Conservation (phyloP, 192 early-diverging fungal genomes). For the Diversispora epigaea region DNA sequence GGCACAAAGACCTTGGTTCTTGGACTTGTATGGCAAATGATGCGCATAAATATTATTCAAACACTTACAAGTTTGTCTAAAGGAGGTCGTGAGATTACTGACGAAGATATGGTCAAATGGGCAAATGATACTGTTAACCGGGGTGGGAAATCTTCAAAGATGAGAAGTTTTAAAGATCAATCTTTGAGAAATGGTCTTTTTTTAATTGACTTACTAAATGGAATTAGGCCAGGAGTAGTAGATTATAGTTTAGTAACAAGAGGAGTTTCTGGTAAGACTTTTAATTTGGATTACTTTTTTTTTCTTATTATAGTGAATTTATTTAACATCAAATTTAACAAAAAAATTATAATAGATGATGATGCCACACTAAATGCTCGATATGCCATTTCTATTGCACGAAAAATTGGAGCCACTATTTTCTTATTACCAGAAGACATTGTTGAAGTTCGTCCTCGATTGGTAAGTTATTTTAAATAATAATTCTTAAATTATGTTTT, state of each 20-base stretch:
- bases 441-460: conserved; percentile 94
- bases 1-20: conserved; percentile 87
- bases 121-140: conserved; percentile 80
- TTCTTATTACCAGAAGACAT: conserved; percentile 99
- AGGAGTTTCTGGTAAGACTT: conserved; percentile 55
- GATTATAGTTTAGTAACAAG: conserved; percentile 81
- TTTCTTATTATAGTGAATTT: not conserved
- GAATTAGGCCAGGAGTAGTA: conserved; percentile 88
- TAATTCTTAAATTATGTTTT: not conserved
- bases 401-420: conserved; percentile 98
- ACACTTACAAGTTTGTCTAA: conserved; percentile 85
- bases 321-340: not conserved
- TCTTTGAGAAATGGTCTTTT: conserved; percentile 76
- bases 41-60: conserved; percentile 95
- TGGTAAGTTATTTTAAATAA: conserved; percentile 53
- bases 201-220: conserved; percentile 89
- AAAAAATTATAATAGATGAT: conserved; percentile 56
- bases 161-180: conserved; percentile 85
- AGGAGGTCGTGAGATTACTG: conserved; percentile 82
- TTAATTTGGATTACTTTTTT: not conserved
- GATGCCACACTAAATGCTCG: conserved; percentile 91
- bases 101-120: conserved; percentile 92
- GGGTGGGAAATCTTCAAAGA: conserved; percentile 65
- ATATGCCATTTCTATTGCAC: conserved; percentile 96
- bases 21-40: conserved; percentile 96